Percentiles rank a stretch among this genome's conserved stretches.
phyloP scores from a whole-genome alignment of 2,329 filamentous ascomycete genomes.

The Trichophyton schoenleinii region DNA sequence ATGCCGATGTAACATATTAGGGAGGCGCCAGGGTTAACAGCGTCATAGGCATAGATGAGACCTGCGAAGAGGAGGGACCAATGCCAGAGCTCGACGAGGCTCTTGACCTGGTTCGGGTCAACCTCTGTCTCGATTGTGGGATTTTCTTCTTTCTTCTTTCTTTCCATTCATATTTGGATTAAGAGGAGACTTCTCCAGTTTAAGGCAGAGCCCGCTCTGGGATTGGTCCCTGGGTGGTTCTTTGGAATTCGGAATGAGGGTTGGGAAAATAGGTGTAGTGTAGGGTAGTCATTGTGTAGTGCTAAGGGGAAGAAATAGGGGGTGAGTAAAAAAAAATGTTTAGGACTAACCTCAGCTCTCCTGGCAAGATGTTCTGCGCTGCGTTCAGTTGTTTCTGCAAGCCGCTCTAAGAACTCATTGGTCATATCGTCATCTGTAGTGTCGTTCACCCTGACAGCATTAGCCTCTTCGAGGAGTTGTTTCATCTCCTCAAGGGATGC shows the following conservation, averaged over 20 bases:
- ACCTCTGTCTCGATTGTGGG: conserved; percentile 7
- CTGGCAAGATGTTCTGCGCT: conserved; percentile 34
- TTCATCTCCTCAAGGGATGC: conserved; percentile 32
- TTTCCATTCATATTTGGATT: neutral
- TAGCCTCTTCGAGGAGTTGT: conserved; percentile 28
- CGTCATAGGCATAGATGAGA: conserved; percentile 13
- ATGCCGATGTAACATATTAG: conserved; percentile 12
- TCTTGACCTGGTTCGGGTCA: conserved; percentile 14
- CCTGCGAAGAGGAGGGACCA: conserved; percentile 13
- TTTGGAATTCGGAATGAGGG: neutral
- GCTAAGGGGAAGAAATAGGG: neutral
- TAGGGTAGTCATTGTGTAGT: neutral
- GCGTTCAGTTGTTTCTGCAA: conserved; percentile 45
- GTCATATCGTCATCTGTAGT: conserved; percentile 24
- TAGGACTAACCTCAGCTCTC: conserved; percentile 30
- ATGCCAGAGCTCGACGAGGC: conserved; percentile 14
- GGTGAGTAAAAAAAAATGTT: conserved; percentile 4
- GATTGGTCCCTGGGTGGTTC: neutral
- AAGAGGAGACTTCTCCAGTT: neutral
- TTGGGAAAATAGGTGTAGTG: neutral
- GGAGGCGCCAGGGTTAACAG: conserved; percentile 11
- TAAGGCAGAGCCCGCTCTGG: neutral
- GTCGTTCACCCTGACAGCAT: conserved; percentile 22
- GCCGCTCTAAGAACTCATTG: conserved; percentile 31
- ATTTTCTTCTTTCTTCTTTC: neutral